Evolutionary conservation across 495 filamentous ascomycete species (phyloP).

Genomic region (Tuber indicum): DNA sequence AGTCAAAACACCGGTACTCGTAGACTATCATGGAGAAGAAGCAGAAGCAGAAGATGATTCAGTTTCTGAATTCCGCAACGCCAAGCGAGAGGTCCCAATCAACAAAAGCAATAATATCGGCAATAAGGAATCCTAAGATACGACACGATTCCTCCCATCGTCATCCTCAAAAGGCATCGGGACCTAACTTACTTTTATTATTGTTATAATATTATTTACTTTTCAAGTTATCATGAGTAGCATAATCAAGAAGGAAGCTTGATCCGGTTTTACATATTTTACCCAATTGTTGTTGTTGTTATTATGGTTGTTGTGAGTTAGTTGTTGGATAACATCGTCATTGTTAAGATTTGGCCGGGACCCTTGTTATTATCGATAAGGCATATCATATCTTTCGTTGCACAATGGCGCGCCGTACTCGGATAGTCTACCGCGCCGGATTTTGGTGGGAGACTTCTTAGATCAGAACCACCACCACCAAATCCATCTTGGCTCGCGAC

Average conservation of each 20-base stretch:
- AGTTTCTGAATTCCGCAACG: neutral
- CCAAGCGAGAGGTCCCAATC: neutral
- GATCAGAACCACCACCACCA: too few species aligned
- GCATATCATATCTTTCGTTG: neutral
- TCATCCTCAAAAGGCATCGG: slow-evolving; percentile 1
- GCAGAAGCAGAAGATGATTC: neutral
- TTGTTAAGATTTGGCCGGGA: neutral
- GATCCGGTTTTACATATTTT: slow-evolving; percentile 4
- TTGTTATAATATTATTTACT: neutral
- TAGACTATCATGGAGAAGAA: neutral
- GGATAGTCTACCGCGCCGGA: neutral
- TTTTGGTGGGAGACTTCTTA: neutral
- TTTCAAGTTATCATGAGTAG: neutral
- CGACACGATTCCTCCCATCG: neutral
- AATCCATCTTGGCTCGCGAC: too few species aligned
- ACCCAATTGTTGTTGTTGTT: neutral
- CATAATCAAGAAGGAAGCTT: neutral
- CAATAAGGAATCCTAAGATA: neutral
- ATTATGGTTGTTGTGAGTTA: neutral
- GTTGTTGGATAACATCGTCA: slow-evolving; percentile 4
- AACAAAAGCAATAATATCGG: slow-evolving; percentile 3
- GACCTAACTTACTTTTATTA: neutral
- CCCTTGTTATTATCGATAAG: neutral
- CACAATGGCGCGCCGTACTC: neutral
- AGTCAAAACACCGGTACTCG: neutral